Evolutionary conservation across 306 rosid species (phyloP), one percentile per base, ranked within the genome.

Genomic region (peach (Prunus persica)): DNA sequence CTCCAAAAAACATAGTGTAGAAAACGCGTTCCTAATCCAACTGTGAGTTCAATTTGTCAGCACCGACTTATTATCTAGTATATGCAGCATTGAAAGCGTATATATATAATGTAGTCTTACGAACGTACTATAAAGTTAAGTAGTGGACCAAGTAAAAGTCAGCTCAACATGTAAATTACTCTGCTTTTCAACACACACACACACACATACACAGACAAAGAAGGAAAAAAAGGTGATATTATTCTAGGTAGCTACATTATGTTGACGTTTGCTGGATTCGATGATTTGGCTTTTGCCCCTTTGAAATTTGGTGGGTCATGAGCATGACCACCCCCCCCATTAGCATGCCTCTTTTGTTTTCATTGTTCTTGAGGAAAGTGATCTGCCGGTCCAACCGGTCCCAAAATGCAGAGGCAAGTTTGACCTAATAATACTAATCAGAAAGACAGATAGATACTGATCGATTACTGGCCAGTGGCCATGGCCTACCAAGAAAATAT

Each of bases 1-100:
- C 65, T 16, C 6, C 38, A n/a, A 0, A 34, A 30, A 55, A 3
- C n/a, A 20, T 9, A 49, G 8, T 24, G 69, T 10, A 12, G 25
- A 67, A 15, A 78, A 63, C 76, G 76, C 76, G 82, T 7, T 63
- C 34, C 38, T 41, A 66, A 8, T 65, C 13, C 28, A 77, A 45
- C 20, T 2, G 28, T 18, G 20, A 25, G 49, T 32, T 2, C 19
- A 34, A 60, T 27, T 62, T 16, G 72, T 50, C 77, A 62, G 72
- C 82, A 78, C 82, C 77, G 82, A 78, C 82, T 2, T 11, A 5
- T 58, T 8, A 43, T 16, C 10, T 22, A 8, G 12, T 8, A 16
- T 34, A 15, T 13, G 32, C 25, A 2, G 45, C 54, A 8, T 49
- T 12, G 52, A 49, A 22, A 11, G 28, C 34, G 3, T 34, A 34